Evolutionary conservation across 2,329 filamentous ascomycete species (phyloP).

Genomic region (Colletotrichum sp.): DNA sequence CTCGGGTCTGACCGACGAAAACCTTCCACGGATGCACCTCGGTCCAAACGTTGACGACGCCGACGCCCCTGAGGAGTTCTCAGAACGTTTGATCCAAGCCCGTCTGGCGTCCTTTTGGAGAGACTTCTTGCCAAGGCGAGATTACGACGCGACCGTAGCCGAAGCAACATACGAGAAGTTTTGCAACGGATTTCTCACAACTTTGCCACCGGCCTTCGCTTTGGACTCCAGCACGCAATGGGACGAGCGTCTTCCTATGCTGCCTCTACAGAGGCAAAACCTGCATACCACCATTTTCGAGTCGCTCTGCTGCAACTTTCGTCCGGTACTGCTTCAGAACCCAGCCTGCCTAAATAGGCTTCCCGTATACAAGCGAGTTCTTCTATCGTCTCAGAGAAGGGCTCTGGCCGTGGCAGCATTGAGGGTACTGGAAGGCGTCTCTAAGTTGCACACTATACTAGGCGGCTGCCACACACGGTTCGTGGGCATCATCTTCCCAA

Average conservation of each 20-base stretch:
- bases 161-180: not conserved
- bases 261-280: not conserved
- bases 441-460: not conserved
- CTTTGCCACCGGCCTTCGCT: not conserved
- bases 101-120: not conserved
- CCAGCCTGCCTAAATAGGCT: not conserved
- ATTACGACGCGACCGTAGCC: not conserved
- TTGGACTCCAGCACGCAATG: not conserved
- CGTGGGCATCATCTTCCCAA: not conserved
- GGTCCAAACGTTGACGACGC: not conserved
- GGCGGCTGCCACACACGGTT: not conserved
- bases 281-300: not conserved
- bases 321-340: not conserved
- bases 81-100: not conserved
- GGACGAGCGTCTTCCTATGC: not conserved
- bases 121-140: not conserved
- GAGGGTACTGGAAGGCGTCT: not conserved
- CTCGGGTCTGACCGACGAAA: not conserved
- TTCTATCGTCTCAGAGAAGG: not conserved
- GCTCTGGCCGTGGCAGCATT: not conserved
- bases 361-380: not conserved
- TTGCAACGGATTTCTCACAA: not conserved
- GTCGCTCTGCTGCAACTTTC: not conserved
- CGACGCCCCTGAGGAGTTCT: not conserved
- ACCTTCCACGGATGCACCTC: not conserved